phyloP scores from a whole-genome alignment of 768 basidiomycete genomes.

The Gautieria morchelliformis region DNA sequence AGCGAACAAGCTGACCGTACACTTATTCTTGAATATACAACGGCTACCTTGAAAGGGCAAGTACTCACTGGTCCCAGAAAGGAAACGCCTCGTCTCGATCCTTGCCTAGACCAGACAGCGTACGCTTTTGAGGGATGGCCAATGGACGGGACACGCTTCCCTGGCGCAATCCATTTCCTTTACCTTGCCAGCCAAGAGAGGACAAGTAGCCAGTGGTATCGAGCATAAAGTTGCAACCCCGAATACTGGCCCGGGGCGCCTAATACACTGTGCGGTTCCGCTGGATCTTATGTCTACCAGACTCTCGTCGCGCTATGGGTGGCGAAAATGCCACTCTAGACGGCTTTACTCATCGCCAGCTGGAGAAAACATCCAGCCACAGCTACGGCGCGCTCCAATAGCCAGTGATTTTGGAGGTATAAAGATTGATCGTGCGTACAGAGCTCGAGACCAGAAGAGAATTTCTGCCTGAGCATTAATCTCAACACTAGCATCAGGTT shows the following conservation, averaged over 20 bases:
- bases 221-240: slow-evolving; percentile 19
- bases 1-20: slow-evolving; percentile 57
- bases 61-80: slow-evolving; percentile 93
- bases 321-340: neutral
- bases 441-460: neutral
- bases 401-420: neutral
- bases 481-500: neutral
- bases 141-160: slow-evolving; percentile 74
- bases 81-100: slow-evolving; percentile 93
- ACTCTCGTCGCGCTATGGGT: neutral
- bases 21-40: neutral
- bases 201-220: slow-evolving; percentile 66
- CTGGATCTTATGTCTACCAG: neutral
- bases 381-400: neutral
- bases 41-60: neutral
- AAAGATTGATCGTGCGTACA: neutral
- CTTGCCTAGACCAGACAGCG: slow-evolving; percentile 78
- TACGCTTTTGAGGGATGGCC: slow-evolving; percentile 75
- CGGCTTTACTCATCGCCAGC: neutral
- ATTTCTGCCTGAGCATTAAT: neutral
- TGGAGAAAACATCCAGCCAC: neutral
- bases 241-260: neutral
- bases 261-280: neutral
- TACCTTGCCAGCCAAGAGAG: slow-evolving; percentile 82
- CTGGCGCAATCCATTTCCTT: slow-evolving; percentile 74